These are phyloP conservation scores for Yamadazyma scolyti DNA, from an alignment of 805 yeast genomes.

Conservation along the genomic window DNA sequence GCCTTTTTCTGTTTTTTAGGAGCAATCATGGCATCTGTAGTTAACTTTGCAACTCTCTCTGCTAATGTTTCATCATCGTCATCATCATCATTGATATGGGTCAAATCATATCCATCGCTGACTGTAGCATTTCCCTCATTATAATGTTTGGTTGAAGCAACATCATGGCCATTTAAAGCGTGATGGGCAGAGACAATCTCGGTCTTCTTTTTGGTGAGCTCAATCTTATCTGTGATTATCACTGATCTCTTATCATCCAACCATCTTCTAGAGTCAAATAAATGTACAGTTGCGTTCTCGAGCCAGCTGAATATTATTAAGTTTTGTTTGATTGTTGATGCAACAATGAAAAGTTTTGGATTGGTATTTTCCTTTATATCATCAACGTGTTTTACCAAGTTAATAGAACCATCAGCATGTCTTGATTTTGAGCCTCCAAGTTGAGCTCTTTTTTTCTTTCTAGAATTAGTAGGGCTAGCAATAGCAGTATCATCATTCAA, in stretches of 20 bases:
- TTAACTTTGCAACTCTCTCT: conserved; percentile 37
- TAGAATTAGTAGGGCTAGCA: conserved; percentile 13
- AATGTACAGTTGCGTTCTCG: conserved; percentile 55
- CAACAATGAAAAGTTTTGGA: conserved; percentile 23
- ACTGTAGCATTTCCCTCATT: conserved; percentile 60
- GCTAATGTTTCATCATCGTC: conserved; percentile 38
- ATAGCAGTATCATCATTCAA: conserved; percentile 24
- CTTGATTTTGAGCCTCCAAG: conserved; percentile 44
- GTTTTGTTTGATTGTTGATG: conserved; percentile 28
- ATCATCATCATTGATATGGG: conserved; percentile 48
- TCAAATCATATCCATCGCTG: conserved; percentile 60
- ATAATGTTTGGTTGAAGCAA: conserved; percentile 52
- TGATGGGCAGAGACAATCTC: conserved; percentile 38
- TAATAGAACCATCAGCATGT: conserved; percentile 44
- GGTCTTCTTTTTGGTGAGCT: conserved; percentile 22
- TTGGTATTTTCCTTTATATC: conserved; percentile 30
- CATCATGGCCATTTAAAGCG: conserved; percentile 46
- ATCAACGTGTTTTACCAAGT: conserved; percentile 44
- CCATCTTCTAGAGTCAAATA: conserved; percentile 56
- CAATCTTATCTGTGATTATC: conserved; percentile 25
- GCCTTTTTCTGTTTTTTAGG: conserved; percentile 32
- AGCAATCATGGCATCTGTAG: conserved; percentile 24
- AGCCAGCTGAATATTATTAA: conserved; percentile 53
- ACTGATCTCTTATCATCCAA: conserved; percentile 19
- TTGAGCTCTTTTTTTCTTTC: conserved; percentile 44